Conservation (phyloP, 1,284 basidiomycete species). For the Malassezia pachydermatis region DNA sequence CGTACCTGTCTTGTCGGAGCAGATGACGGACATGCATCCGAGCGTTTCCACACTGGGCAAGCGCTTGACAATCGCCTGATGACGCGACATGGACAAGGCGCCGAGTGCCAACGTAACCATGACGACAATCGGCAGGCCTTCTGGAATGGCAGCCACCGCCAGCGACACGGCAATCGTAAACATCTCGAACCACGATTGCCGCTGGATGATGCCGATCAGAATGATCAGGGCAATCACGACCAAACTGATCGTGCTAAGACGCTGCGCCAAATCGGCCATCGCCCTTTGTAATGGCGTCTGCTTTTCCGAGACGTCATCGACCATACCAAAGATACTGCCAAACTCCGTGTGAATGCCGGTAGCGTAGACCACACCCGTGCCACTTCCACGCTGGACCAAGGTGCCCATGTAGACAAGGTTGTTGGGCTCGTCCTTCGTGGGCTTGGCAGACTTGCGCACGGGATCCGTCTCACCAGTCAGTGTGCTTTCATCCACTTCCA, state of each 20-base stretch:
- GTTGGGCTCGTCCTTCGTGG: conserved; percentile 59
- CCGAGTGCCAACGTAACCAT: conserved; percentile 92
- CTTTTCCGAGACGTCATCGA: conserved; percentile 91
- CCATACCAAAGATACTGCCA: conserved; percentile 92
- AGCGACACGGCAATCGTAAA: conserved; percentile 96
- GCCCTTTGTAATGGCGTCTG: conserved; percentile 82
- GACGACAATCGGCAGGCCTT: conserved; percentile 91
- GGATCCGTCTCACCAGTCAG: conserved; percentile 85
- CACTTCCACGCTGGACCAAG: conserved; percentile 79
- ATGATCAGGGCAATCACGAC: conserved; percentile 86
- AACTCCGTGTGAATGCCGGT: conserved; percentile 85
- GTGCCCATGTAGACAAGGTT: conserved; percentile 97
- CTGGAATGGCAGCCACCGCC: conserved; percentile 91
- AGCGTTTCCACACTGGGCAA: conserved; percentile 87
- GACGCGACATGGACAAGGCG: conserved; percentile 81
- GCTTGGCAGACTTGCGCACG: conserved; percentile 57
- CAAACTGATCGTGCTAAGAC: conserved; percentile 79
- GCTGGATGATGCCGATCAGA: conserved; percentile 75
- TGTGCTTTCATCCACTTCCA: conserved; percentile 91
- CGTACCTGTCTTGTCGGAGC: conserved; percentile 95
- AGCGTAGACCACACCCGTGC: conserved; percentile 76
- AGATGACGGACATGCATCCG: conserved; percentile 87
- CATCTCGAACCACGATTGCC: conserved; percentile 90
- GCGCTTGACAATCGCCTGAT: conserved; percentile 94
- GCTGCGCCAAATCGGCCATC: conserved; percentile 94